Evolutionary conservation across 177 flowering plant genomes (phyloP), one percentile per base, ranked within the genome.

Genomic region (Vitis hybrid): DNA sequence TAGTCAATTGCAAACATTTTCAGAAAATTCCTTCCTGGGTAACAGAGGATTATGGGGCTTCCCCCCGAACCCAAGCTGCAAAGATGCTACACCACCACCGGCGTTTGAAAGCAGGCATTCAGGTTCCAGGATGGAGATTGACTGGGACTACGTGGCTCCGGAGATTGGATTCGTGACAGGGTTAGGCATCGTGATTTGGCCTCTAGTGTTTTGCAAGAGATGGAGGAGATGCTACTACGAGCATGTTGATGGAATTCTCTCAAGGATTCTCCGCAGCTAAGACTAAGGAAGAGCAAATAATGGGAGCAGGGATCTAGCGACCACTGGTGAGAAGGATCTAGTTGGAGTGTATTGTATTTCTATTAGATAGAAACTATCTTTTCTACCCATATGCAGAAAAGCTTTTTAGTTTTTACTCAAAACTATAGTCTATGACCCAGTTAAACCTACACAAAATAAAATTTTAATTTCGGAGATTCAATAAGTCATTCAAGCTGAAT

Each of bases 11-110:
- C 56, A 70, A 13, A 73, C 74, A 57, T 77, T 77, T 52, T 5
- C 57, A 16, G 63, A 49, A 12, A 3, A 15, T 62, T 70, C 74
- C 50, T 77, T 33, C 53, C 5, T 59, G 3, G 79, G 70, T 11
- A 77, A 77, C 62, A n/a, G 13, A 31, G 67, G 64, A 22, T 57
- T 77, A 51, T 77, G 79, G 56, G 79, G 79, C 9, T 2, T 12
- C 21, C 76, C 74, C 10, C 51, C 56, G 53, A 56, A 33, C n/a
- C n/a, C 13, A 7, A 45, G 48, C 29, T 62, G 22, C 56, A 52
- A 39, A 31, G 29, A 3, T 3, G 52, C 21, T 10, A 51, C 14
- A 5, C 29, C 70, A 7, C n/a, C 70, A 10, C 1, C 39, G 2
- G 31, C 19, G 15, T 10, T 13, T n/a, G 63, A 31, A 48, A 21